Percentiles rank a stretch among this genome's conserved stretches.
Conservation (phyloP, 805 yeast species). For the Metschnikowia lochheadii region DNA sequence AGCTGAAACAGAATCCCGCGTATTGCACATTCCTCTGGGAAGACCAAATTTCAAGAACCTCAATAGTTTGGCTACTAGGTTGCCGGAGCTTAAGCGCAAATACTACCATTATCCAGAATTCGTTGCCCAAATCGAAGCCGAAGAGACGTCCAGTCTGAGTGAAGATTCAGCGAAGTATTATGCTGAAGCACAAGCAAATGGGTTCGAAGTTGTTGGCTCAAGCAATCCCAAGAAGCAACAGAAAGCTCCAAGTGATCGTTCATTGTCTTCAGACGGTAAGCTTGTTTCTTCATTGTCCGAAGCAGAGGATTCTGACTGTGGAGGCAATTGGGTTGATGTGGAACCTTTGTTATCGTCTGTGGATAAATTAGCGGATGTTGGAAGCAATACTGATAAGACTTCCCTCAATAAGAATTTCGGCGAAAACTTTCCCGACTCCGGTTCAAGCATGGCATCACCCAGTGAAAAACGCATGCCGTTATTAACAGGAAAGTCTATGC, state of each 20-base stretch:
- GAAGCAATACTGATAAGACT: not conserved
- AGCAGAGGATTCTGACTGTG: conserved; percentile 31
- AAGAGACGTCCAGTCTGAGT: not conserved
- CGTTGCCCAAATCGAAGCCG: conserved; percentile 1
- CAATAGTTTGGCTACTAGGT: conserved; percentile 28
- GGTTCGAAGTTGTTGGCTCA: conserved; percentile 1
- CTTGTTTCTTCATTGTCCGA: not conserved
- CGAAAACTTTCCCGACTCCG: too few relatives aligned
- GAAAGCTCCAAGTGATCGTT: not conserved
- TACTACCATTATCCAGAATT: conserved; percentile 31
- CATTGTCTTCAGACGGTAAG: not conserved
- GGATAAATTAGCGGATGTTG: conserved; percentile 4
- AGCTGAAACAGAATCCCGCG: not conserved
- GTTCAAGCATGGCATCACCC: not conserved
- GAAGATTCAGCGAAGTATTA: not conserved
- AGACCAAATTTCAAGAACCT: conserved; percentile 39
- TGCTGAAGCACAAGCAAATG: conserved; percentile 2
- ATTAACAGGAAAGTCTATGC: conserved; percentile 22
- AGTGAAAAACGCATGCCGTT: conserved; percentile 9
- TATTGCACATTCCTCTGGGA: conserved; percentile 43
- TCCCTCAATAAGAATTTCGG: not conserved
- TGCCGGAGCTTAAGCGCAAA: conserved; percentile 27
- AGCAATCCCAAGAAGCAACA: not conserved
- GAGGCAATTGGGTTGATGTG: conserved; percentile 17
- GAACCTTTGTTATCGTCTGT: conserved; percentile 13